Base-by-base conservation (phyloP, 305 asterid genomes). In the Nicotiana rustica region DNA sequence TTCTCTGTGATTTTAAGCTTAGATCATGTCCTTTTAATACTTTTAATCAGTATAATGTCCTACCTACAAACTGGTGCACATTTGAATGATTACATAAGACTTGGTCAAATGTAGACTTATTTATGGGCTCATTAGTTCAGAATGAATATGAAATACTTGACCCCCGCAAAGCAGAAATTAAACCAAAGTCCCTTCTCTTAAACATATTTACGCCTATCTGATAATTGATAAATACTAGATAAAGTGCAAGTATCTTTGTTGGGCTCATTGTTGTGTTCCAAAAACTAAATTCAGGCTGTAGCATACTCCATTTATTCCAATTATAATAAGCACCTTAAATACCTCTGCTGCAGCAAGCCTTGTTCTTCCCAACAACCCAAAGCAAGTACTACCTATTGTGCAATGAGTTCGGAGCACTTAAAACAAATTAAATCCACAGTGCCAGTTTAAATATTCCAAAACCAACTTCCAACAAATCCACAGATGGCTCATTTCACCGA, bases 81-180 rank as follows among this genome's bases (percentile, higher is more conserved):
- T 75, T 75, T 75, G 15, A 75, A 52, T 21, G 25, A 49, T 15
- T 52, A 25, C 15, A 41, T 75, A 25, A 65, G 25, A 29, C 8
- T 52, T 75, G 2, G 29, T 52, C 29, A 29, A 65, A 55, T 8
- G 29, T 52, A 29, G 44, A 25, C 25, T 75, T 75, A 75, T 36
- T 29, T 15, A 75, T 29, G 64, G 25, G 52, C 65, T 15, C 79
- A 6, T 47, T 13, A 75, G 65, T 49, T 75, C 79, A 41, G 31
- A 47, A 75, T 75, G 64, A 75, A 25, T 8, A 75, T 49, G 15
- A 15, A 75, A 75, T 75, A 52, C 79, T 75, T 49, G 64, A 75
- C 25, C 15, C 44, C 7, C 79, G 2, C 44, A 75, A 52, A 52
- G 65, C 31, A 8, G 29, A 56, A 52, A 21, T 67, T 15, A 75